A percentile compares a stretch with the other conserved stretches of the same genome.
Conservation (phyloP, 2,329 filamentous ascomycete species). For the Clarireedia paspali region DNA sequence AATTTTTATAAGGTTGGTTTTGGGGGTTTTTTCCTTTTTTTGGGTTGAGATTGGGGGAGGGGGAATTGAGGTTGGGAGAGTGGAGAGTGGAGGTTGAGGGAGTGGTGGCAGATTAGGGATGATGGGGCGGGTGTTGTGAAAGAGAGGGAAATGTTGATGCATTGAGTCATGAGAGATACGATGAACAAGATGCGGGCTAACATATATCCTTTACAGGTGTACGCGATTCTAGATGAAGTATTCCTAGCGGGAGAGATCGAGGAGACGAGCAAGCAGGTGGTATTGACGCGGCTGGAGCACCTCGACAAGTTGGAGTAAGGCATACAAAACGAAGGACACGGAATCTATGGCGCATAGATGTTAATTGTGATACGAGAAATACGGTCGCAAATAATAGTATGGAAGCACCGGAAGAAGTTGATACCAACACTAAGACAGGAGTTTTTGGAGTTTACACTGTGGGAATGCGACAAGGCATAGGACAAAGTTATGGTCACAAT, state of each 20-base stretch:
- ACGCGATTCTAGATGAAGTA: constrained; percentile 96
- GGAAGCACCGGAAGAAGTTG: too few species aligned
- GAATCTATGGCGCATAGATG: background rate
- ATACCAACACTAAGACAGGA: too few species aligned
- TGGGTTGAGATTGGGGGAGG: background rate
- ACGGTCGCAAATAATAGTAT: too few species aligned
- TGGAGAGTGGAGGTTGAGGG: background rate
- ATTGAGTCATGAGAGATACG: too few species aligned
- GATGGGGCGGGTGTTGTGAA: background rate
- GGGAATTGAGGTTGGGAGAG: background rate
- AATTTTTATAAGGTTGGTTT: constrained; percentile 61
- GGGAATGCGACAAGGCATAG: too few species aligned
- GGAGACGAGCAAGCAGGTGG: constrained; percentile 97
- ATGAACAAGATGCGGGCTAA: background rate
- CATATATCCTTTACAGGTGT: constrained; percentile 52
- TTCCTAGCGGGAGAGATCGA: constrained; percentile 97
- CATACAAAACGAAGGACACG: background rate
- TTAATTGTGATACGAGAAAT: background rate
- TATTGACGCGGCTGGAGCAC: constrained; percentile 88
- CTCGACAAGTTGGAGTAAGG: constrained; percentile 83
- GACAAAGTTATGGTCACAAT: too few species aligned
- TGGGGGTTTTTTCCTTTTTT: background rate
- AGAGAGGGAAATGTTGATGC: background rate
- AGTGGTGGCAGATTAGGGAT: too few species aligned
- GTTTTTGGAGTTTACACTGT: too few species aligned